A percentile compares a stretch with the other conserved stretches of the same genome.
Evolutionary conservation across 1,139 yeast species (phyloP).

Genomic region (Taphrina flavorubra): DNA sequence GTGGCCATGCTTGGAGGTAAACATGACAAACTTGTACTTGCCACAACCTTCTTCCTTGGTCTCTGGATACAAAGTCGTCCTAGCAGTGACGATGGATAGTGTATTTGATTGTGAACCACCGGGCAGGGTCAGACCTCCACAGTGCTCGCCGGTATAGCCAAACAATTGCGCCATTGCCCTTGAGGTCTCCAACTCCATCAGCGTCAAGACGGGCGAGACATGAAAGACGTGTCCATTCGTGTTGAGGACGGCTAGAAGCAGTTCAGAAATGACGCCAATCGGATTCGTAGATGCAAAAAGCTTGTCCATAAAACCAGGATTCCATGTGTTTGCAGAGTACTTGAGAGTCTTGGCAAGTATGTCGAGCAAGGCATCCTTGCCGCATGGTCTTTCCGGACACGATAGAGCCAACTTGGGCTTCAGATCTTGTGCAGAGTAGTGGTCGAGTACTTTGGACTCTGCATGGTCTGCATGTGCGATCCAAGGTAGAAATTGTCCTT

Average conservation of each 20-base stretch:
- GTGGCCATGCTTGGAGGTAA: constrained; percentile 70
- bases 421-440: constrained; percentile 29
- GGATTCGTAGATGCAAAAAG: constrained; percentile 85
- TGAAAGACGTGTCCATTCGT: constrained; percentile 71
- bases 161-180: constrained; percentile 71
- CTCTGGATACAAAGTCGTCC: constrained; percentile 69
- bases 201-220: constrained; percentile 80
- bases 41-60: constrained; percentile 69
- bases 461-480: constrained; percentile 26
- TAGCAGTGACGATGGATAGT: constrained; percentile 78
- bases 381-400: constrained; percentile 44
- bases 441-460: constrained; percentile 38
- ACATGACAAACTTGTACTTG: constrained; percentile 66
- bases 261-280: constrained; percentile 76
- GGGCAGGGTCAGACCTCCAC: constrained; percentile 85
- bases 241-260: constrained; percentile 71
- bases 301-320: constrained; percentile 83
- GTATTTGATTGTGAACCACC: constrained; percentile 90
- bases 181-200: constrained; percentile 73
- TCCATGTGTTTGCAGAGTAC: constrained; percentile 84
- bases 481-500: constrained; percentile 35
- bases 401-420: constrained; percentile 15
- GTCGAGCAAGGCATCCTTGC: constrained; percentile 54
- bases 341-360: constrained; percentile 65
- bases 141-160: constrained; percentile 60